phyloP scores from a whole-genome alignment of 768 basidiomycete species.

The Psilocybe azurescens region DNA sequence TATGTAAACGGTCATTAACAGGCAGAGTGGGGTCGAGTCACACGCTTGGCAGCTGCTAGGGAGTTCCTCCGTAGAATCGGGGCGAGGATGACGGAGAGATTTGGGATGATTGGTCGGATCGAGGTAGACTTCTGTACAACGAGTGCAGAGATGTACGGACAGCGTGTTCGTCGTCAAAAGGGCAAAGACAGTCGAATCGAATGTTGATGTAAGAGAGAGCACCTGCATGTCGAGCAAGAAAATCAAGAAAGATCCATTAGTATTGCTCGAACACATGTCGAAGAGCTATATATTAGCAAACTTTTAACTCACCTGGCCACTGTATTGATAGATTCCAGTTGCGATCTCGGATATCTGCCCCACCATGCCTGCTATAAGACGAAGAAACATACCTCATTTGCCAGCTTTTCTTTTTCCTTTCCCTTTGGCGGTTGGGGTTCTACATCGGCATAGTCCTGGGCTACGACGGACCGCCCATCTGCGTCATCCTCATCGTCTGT shows the following conservation, averaged over 20 bases:
- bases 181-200: too few relatives aligned
- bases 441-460: slow-evolving; percentile 11
- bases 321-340: neutral
- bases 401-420: slow-evolving; percentile 33
- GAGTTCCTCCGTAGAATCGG: neutral
- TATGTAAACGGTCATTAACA: slow-evolving; percentile 5
- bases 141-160: neutral
- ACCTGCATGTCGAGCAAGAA: too few relatives aligned
- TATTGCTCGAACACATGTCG: too few relatives aligned
- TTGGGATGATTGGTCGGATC: neutral
- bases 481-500: slow-evolving; percentile 40
- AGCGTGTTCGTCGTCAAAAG: neutral
- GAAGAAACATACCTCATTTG: slow-evolving; percentile 33
- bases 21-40: neutral
- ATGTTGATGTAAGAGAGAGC: too few relatives aligned
- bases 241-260: too few relatives aligned
- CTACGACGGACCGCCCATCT: slow-evolving; percentile 13
- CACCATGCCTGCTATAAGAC: slow-evolving; percentile 20
- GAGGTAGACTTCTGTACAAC: neutral
- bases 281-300: too few relatives aligned
- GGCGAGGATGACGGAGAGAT: neutral
- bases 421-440: slow-evolving; percentile 19
- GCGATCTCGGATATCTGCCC: neutral
- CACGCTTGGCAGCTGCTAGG: slow-evolving; percentile 3
- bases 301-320: neutral